A percentile compares a stretch with the other conserved stretches of the same genome.
phyloP scores from a whole-genome alignment of 2,329 filamentous ascomycete species.

The Stagonosporopsis chrysanthemi region DNA sequence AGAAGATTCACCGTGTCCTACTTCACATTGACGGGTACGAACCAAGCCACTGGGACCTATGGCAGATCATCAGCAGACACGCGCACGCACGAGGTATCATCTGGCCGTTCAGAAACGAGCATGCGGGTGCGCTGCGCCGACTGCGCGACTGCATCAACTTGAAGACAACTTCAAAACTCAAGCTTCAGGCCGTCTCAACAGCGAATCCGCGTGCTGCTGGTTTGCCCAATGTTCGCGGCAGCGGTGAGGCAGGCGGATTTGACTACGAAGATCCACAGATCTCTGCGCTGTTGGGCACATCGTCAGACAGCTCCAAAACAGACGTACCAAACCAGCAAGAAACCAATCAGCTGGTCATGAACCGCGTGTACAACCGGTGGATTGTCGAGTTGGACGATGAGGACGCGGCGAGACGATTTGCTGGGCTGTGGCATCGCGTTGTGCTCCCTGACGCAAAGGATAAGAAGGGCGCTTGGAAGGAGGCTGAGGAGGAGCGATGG shows the following conservation, averaged over 20 bases:
- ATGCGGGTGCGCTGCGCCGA: slow-evolving; percentile 28
- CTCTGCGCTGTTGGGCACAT: slow-evolving; percentile 21
- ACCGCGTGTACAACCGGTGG: slow-evolving; percentile 56
- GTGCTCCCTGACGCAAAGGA: slow-evolving; percentile 47
- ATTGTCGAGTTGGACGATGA: slow-evolving; percentile 65
- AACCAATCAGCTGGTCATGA: slow-evolving; percentile 41
- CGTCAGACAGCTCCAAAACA: neutral
- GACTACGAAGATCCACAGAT: slow-evolving; percentile 29
- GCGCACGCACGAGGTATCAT: slow-evolving; percentile 43
- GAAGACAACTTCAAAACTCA: slow-evolving; percentile 13
- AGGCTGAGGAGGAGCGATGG: slow-evolving; percentile 49
- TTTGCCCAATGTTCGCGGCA: neutral
- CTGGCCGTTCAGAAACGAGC: slow-evolving; percentile 41
- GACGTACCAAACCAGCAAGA: slow-evolving; percentile 16
- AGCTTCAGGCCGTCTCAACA: slow-evolving; percentile 26
- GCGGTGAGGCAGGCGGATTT: neutral
- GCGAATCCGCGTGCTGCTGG: slow-evolving; percentile 31
- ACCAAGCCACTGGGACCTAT: slow-evolving; percentile 38
- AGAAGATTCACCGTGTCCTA: slow-evolving; percentile 41
- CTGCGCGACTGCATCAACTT: slow-evolving; percentile 43
- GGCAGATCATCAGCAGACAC: slow-evolving; percentile 39
- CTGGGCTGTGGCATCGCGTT: slow-evolving; percentile 60
- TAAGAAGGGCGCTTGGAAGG: slow-evolving; percentile 33
- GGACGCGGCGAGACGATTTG: slow-evolving; percentile 62
- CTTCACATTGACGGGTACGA: slow-evolving; percentile 48